phyloP scores from a whole-genome alignment of 495 filamentous ascomycete species.

The Lophiotrema nucula region DNA sequence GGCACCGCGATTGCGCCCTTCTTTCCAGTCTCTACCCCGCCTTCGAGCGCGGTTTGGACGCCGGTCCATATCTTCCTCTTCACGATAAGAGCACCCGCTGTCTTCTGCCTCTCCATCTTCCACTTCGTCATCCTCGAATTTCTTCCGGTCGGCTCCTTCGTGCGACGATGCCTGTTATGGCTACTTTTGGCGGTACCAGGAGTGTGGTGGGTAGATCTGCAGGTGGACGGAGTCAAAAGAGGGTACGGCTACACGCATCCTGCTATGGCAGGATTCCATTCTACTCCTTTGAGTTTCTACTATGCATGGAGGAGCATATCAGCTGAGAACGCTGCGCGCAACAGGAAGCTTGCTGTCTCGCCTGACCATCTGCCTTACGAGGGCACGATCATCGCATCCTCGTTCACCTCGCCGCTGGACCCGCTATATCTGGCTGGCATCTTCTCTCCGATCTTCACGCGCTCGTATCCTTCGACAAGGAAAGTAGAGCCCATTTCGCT shows the following conservation, averaged over 20 bases:
- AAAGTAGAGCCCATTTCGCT: constrained; percentile 76
- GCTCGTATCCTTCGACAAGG: constrained; percentile 69
- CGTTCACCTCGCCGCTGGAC: constrained; percentile 89
- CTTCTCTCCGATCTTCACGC: constrained; percentile 92
- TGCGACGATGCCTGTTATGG: constrained; percentile 84
- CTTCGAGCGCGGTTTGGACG: constrained; percentile 56
- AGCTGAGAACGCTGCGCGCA: constrained; percentile 39
- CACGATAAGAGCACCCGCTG: constrained; percentile 72
- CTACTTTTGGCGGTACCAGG: constrained; percentile 79
- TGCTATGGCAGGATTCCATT: neutral
- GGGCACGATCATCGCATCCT: constrained; percentile 78
- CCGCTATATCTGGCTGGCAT: constrained; percentile 93
- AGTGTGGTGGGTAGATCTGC: constrained; percentile 96
- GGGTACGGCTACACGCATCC: constrained; percentile 51
- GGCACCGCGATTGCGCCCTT: constrained; percentile 96
- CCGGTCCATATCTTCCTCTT: constrained; percentile 71
- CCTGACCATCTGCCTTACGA: constrained; percentile 65
- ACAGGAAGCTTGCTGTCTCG: constrained; percentile 48
- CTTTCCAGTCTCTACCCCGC: constrained; percentile 68
- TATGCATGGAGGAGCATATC: constrained; percentile 49
- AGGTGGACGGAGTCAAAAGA: constrained; percentile 91
- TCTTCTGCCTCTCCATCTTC: constrained; percentile 62
- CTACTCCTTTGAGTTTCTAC: constrained; percentile 48
- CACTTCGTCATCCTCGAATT: constrained; percentile 84
- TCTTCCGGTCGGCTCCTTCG: constrained; percentile 76